Percentiles rank a stretch among this genome's conserved stretches.
Evolutionary conservation across 1,284 basidiomycete genomes (phyloP).

Genomic region (Pseudozyma sp.): DNA sequence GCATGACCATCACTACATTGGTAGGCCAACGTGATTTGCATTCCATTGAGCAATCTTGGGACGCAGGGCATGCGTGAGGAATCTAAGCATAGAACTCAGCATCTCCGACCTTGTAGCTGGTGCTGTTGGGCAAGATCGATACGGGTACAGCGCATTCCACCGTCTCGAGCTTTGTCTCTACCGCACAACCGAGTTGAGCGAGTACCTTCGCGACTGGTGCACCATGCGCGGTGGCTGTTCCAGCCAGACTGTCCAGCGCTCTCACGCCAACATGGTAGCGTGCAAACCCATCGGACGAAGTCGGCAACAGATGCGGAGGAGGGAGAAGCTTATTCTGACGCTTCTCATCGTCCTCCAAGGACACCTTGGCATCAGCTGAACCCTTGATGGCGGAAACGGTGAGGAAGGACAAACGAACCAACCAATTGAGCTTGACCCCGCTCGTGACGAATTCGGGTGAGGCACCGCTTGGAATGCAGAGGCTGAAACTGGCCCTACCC

Average conservation of each 20-base stretch:
- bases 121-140: constrained; percentile 58
- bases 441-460: constrained; percentile 64
- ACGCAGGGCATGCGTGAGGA: not conserved
- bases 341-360: not conserved
- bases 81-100: constrained; percentile 54
- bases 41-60: too few relatives aligned
- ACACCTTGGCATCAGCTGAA: not conserved
- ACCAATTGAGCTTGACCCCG: constrained; percentile 62
- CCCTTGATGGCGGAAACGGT: constrained; percentile 39
- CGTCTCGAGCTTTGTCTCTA: constrained; percentile 61
- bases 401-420: constrained; percentile 59
- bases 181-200: constrained; percentile 9
- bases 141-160: constrained; percentile 66
- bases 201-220: constrained; percentile 4
- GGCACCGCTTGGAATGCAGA: constrained; percentile 61
- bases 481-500: constrained; percentile 50
- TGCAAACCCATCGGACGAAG: constrained; percentile 53
- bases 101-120: constrained; percentile 49
- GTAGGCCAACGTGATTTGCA: too few relatives aligned
- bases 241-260: constrained; percentile 44
- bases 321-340: constrained; percentile 19
- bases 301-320: constrained; percentile 52
- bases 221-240: constrained; percentile 11
- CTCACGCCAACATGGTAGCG: constrained; percentile 55
- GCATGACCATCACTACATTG: too few relatives aligned